These are phyloP conservation scores for Musa troglodytarum DNA, from an alignment of 176 grass and related monocot species.

Conservation along the genomic window DNA sequence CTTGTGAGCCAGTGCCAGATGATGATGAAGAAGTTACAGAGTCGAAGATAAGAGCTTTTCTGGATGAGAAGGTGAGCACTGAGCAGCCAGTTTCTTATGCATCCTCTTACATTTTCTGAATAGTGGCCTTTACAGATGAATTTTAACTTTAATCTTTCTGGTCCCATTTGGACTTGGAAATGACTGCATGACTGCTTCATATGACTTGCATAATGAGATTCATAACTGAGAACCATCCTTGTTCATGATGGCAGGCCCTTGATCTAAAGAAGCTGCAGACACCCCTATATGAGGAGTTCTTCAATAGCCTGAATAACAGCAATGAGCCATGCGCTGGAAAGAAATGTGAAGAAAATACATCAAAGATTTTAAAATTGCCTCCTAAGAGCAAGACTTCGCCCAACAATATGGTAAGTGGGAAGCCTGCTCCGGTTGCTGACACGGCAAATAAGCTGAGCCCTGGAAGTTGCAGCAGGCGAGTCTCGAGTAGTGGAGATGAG, in stretches of 20 bases:
- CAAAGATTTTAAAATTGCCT: conserved; percentile 55
- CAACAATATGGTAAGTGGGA: conserved; percentile 37
- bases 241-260: conserved; percentile 46
- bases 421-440: conserved; percentile 34
- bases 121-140: not conserved
- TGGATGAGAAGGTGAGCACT: conserved; percentile 72
- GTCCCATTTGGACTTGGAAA: too few species aligned
- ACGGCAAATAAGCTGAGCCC: conserved; percentile 41
- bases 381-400: conserved; percentile 54
- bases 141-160: not conserved
- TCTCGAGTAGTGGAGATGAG: conserved; percentile 37
- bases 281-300: conserved; percentile 96
- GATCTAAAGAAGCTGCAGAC: conserved; percentile 96
- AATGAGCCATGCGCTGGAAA: conserved; percentile 38
- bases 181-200: not conserved
- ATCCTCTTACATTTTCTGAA: conserved; percentile 13
- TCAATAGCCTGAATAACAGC: conserved; percentile 60
- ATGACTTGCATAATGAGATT: conserved; percentile 13
- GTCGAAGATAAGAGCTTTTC: conserved; percentile 89
- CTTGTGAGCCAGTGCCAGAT: conserved; percentile 53
- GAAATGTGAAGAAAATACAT: conserved; percentile 50
- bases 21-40: conserved; percentile 85
- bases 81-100: conserved; percentile 12
- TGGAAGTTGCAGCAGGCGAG: conserved; percentile 52
- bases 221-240: not conserved